Percentiles rank a stretch among this genome's conserved stretches.
These are phyloP conservation scores for Ulmus americana DNA, from an alignment of 331 rosid genomes.

Conservation along the genomic window DNA sequence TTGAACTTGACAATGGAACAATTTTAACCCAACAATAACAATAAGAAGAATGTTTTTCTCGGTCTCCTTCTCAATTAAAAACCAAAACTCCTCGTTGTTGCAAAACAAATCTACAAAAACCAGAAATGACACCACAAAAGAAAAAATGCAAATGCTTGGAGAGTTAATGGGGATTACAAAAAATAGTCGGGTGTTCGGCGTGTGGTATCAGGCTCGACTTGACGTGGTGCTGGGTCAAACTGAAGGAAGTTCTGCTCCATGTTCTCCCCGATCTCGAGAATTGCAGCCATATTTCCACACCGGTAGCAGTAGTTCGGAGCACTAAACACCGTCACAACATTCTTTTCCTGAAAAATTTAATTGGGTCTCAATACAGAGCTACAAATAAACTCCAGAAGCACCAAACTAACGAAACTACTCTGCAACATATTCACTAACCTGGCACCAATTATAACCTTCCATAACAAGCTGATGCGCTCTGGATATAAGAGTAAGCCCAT, in stretches of 20 bases:
- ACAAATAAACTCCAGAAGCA: background rate
- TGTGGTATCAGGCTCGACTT: slow-evolving; percentile 33
- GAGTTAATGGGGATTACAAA: slow-evolving; percentile 27
- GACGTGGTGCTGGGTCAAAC: slow-evolving; percentile 37
- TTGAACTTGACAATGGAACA: slow-evolving; percentile 16
- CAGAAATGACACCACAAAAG: slow-evolving; percentile 2
- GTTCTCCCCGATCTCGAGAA: slow-evolving; percentile 39
- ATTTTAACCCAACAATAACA: slow-evolving; percentile 24
- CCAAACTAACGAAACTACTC: background rate
- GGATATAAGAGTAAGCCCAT: slow-evolving; percentile 38
- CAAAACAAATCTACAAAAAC: slow-evolving; percentile 30
- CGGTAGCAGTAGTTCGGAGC: slow-evolving; percentile 46
- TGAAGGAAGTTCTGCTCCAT: slow-evolving; percentile 42
- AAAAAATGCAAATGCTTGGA: slow-evolving; percentile 23
- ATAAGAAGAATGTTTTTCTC: slow-evolving; percentile 14
- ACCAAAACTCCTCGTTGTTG: slow-evolving; percentile 30
- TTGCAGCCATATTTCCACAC: slow-evolving; percentile 44
- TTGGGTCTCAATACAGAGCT: background rate
- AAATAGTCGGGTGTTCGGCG: slow-evolving; percentile 40
- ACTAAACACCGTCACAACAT: slow-evolving; percentile 38
- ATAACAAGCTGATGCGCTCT: slow-evolving; percentile 46
- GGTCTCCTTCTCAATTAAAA: slow-evolving; percentile 20
- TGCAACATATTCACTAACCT: slow-evolving; percentile 26
- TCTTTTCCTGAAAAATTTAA: slow-evolving; percentile 30
- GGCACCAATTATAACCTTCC: slow-evolving; percentile 49